Base-by-base conservation (phyloP, 345 rosid species). In the Pelargonium nanum region DNA sequence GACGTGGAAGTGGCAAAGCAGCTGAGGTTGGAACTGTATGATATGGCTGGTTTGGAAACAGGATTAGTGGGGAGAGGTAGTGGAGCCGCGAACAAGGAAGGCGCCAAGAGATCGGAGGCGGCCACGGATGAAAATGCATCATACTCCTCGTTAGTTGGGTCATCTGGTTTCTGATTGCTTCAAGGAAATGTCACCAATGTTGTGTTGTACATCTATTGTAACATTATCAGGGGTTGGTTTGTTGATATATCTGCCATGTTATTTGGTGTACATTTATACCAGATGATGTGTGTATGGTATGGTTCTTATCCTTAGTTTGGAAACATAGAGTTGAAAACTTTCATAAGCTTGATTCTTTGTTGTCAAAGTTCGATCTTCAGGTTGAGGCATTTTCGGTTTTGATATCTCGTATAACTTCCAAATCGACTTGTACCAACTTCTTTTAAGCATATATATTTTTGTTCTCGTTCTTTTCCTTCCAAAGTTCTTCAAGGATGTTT, bases 71-170 rank as follows among this genome's bases (percentile, higher is more conserved):
- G 74, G 55, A 60, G 63, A 30, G 67, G 68, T 22, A 65, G 25
- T 65, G 66, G 65, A 62, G 59, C 30, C 22, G 34, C 76, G 22
- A 70, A 61, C 55, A 74, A 48, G 6, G 59, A 34, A 54, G 53
- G 64, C 16, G 60, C 17, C 48, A 70, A 64, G 72, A 51, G 65
- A 63, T 69, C 56, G 4, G 19, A 13, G 21, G 53, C 53, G 5
- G 60, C 73, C 0, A 63, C 73, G 3, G 99, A 93, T 72, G 99
- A 93, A 70, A 84, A 93, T 75, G 97, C 89, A 10, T 81, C 91
- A 9, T 93, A 93, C 63, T 80, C 97, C 57, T 77, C 99, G 0
- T 75, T 89, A 30, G 99, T 89, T 17, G 96, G 79, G 34, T 89
- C 98, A 23, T 19, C 82, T 60, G 99, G 99, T 28, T 89, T 93